These are phyloP conservation scores for Dendrostoma leiphaemia DNA, from an alignment of 2,329 filamentous ascomycete species.

Conservation along the genomic window DNA sequence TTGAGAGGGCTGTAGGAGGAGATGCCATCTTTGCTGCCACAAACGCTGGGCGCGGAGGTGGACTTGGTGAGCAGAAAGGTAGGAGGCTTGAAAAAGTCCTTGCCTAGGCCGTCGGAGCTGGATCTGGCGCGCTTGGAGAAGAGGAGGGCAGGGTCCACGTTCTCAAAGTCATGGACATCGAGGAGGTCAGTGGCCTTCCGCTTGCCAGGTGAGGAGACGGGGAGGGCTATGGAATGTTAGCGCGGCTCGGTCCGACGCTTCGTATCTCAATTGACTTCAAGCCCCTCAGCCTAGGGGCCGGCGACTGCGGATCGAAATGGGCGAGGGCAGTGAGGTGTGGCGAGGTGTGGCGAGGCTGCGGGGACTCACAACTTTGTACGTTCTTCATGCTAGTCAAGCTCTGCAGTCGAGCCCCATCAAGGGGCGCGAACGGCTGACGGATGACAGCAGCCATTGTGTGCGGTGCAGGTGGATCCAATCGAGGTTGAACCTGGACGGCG, in stretches of 20 bases:
- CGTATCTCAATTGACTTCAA: neutral
- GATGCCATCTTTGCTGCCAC: conserved; percentile 28
- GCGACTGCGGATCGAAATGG: neutral
- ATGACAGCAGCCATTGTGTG: conserved; percentile 52
- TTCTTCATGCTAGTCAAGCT: conserved; percentile 75
- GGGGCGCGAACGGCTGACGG: conserved; percentile 73
- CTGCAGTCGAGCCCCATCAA: conserved; percentile 68
- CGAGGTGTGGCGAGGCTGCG: neutral
- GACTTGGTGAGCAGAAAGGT: conserved; percentile 45
- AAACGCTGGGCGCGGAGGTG: conserved; percentile 28
- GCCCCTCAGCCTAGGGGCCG: neutral
- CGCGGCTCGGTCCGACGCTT: neutral
- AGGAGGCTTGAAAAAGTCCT: conserved; percentile 49
- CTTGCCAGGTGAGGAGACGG: conserved; percentile 44
- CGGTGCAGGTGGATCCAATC: neutral
- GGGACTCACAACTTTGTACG: conserved; percentile 65
- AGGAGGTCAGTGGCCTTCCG: conserved; percentile 55
- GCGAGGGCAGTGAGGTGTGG: neutral
- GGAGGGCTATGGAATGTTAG: conserved; percentile 38
- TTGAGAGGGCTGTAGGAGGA: conserved; percentile 27
- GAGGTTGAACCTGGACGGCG: neutral
- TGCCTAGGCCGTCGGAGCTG: conserved; percentile 35
- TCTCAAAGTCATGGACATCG: conserved; percentile 56
- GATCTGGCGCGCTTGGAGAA: conserved; percentile 61
- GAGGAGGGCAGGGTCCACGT: conserved; percentile 53